These are phyloP conservation scores for Solanum hybrid DNA, from an alignment of 305 asterid genomes.

Conservation along the genomic window DNA sequence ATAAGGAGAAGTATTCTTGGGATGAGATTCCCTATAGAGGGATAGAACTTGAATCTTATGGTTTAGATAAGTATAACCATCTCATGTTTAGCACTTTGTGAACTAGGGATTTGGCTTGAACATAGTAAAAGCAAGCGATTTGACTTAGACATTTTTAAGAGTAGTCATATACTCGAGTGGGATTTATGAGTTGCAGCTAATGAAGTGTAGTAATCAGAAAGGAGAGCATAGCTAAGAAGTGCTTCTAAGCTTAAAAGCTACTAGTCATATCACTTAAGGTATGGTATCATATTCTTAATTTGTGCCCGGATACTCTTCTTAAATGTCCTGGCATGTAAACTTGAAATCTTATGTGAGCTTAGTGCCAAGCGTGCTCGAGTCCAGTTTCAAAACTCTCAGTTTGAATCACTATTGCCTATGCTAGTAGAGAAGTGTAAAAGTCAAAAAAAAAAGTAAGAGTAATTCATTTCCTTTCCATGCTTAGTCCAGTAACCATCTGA, in stretches of 20 bases:
- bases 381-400: background rate
- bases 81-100: background rate
- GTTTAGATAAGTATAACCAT: background rate
- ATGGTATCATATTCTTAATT: background rate
- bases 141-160: background rate
- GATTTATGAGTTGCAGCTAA: background rate
- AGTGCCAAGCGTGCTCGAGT: too few species aligned
- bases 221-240: background rate
- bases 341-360: too few species aligned
- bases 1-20: background rate
- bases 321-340: too few species aligned
- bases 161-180: background rate
- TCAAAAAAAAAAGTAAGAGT: background rate
- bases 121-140: background rate
- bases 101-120: background rate
- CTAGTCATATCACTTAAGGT: background rate
- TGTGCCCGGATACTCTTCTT: background rate
- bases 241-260: background rate
- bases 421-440: background rate
- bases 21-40: background rate
- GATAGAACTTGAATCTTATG: background rate
- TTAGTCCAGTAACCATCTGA: background rate
- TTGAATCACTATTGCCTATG: background rate
- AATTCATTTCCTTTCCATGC: background rate
- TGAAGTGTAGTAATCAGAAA: background rate